Evolutionary conservation across 75 land plant species (phyloP).

Genomic region (Cupressus sempervirens): DNA sequence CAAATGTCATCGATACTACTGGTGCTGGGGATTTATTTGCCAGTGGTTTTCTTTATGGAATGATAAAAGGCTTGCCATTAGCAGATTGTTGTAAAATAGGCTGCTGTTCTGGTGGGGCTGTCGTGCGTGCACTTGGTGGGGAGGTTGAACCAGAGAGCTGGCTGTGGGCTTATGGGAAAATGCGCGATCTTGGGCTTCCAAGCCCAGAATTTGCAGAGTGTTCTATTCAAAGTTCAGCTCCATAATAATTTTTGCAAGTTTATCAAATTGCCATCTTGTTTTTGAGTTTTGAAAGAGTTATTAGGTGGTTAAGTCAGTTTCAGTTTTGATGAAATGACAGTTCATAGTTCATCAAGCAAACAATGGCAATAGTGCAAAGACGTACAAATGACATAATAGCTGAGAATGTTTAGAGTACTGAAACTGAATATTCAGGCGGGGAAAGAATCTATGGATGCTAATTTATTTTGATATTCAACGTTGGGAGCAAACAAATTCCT

Average conservation of each 20-base stretch:
- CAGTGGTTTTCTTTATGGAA: slow-evolving; percentile 85
- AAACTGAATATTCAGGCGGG: not conserved
- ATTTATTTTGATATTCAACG: not conserved
- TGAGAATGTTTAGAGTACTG: not conserved
- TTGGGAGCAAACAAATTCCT: slow-evolving; percentile 2
- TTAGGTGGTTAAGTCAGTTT: not conserved
- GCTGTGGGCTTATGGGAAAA: slow-evolving; percentile 83
- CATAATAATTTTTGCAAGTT: not conserved
- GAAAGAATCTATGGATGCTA: not conserved
- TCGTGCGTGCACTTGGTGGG: slow-evolving; percentile 79
- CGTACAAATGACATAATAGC: not conserved
- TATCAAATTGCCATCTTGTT: not conserved
- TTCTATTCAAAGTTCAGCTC: not conserved
- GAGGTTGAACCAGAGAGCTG: slow-evolving; percentile 75
- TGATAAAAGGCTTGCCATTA: slow-evolving; percentile 71
- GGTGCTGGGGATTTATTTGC: slow-evolving; percentile 98
- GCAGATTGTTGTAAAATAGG: slow-evolving; percentile 88
- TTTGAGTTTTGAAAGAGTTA: not conserved
- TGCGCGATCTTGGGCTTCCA: slow-evolving; percentile 64
- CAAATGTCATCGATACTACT: slow-evolving; percentile 74
- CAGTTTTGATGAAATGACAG: not conserved
- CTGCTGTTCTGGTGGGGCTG: slow-evolving; percentile 86
- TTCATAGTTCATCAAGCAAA: not conserved
- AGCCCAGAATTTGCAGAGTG: slow-evolving; percentile 17
- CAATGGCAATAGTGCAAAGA: not conserved